These are phyloP conservation scores for Lumnitzera racemosa DNA, from an alignment of 345 rosid genomes.

Conservation along the genomic window DNA sequence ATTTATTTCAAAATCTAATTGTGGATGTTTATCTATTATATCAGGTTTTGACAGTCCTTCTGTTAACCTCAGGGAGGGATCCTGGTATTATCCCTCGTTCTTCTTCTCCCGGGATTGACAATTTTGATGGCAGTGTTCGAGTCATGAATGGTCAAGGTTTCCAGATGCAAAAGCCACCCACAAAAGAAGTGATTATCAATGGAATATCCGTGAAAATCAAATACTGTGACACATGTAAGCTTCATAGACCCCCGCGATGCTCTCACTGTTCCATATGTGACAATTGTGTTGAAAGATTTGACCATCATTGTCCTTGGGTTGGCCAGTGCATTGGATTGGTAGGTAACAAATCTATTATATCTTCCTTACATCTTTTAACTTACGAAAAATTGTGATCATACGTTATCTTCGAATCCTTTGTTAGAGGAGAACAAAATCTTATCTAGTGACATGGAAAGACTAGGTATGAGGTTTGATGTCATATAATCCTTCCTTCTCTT, in stretches of 20 bases:
- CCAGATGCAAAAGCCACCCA: slow-evolving; percentile 47
- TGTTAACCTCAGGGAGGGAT: slow-evolving; percentile 85
- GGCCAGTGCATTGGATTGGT: slow-evolving; percentile 99
- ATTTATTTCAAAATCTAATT: not conserved
- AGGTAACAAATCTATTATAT: slow-evolving; percentile 1
- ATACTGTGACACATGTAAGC: slow-evolving; percentile 94
- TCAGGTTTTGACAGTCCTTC: slow-evolving; percentile 72
- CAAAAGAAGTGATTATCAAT: slow-evolving; percentile 60
- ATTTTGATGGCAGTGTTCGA: slow-evolving; percentile 31
- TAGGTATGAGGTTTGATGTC: too few species aligned
- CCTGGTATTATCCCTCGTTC: slow-evolving; percentile 87
- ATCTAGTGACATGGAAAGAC: too few species aligned
- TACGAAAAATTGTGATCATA: too few species aligned
- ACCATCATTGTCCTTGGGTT: slow-evolving; percentile 99
- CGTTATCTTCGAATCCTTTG: too few species aligned
- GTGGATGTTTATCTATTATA: slow-evolving; percentile 9
- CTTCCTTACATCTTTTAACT: too few species aligned
- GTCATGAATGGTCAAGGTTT: slow-evolving; percentile 44
- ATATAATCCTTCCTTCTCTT: too few species aligned
- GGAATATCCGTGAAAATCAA: slow-evolving; percentile 71
- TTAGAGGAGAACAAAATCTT: too few species aligned
- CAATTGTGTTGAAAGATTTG: slow-evolving; percentile 92
- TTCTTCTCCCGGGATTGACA: slow-evolving; percentile 69
- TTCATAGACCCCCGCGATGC: slow-evolving; percentile 91
- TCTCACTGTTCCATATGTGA: slow-evolving; percentile 98